Conservation (phyloP, 768 basidiomycete species). For the Podaxis sp. region DNA sequence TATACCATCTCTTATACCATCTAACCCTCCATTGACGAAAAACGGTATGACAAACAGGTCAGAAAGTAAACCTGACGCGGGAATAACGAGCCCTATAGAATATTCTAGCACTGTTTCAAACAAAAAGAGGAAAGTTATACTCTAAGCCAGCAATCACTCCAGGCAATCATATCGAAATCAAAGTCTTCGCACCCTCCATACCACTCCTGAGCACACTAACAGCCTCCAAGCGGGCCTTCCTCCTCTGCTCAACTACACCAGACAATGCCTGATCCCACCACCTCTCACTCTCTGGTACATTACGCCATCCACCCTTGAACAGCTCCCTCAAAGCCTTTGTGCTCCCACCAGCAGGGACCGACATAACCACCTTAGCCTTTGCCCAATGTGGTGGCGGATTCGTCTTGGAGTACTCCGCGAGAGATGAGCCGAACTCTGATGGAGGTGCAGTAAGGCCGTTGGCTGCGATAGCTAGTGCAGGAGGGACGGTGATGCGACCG, state of each 20-base stretch:
- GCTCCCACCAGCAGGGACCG: constrained; percentile 33
- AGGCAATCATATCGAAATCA: constrained; percentile 5
- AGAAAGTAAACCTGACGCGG: not conserved
- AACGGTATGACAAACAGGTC: not conserved
- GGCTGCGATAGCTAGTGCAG: constrained; percentile 55
- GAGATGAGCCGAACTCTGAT: constrained; percentile 16
- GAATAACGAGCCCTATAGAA: not conserved
- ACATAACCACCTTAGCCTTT: constrained; percentile 37
- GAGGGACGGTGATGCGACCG: constrained; percentile 73
- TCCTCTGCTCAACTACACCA: constrained; percentile 42
- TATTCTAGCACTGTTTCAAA: not conserved
- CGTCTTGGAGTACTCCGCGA: constrained; percentile 31
- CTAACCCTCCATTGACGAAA: not conserved
- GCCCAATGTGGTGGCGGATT: constrained; percentile 53
- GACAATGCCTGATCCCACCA: constrained; percentile 72
- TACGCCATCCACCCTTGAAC: constrained; percentile 59
- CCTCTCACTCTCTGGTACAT: constrained; percentile 53
- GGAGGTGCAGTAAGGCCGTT: constrained; percentile 53
- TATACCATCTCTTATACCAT: not conserved
- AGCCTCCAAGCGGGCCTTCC: constrained; percentile 31
- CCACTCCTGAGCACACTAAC: constrained; percentile 36
- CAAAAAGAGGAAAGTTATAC: not conserved
- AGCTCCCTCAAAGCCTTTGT: constrained; percentile 44
- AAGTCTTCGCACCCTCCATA: constrained; percentile 31
- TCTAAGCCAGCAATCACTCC: not conserved